A percentile compares a stretch with the other conserved stretches of the same genome.
These are phyloP conservation scores for Amoeboaphelidium protococcarum DNA, from an alignment of 371 early-diverging fungal genomes.

Conservation along the genomic window DNA sequence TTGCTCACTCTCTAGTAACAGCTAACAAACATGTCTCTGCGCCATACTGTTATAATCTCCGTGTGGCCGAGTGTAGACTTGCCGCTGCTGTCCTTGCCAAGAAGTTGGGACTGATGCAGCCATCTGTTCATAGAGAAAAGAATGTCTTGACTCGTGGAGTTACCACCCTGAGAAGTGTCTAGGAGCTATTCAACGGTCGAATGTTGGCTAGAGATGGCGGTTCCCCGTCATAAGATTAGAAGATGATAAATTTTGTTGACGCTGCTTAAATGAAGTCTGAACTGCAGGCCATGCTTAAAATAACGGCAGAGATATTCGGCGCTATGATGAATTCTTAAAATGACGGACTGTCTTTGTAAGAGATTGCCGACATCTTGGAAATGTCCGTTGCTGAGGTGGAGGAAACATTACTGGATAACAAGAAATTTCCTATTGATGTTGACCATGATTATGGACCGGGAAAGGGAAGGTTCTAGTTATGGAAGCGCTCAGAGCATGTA, in stretches of 20 bases:
- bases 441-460: too few species aligned
- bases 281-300: too few species aligned
- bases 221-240: too few species aligned
- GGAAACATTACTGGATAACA: slow-evolving; percentile 28
- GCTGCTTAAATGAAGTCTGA: too few species aligned
- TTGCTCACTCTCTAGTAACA: slow-evolving; percentile 63
- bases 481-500: slow-evolving; percentile 54
- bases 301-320: neutral
- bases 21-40: slow-evolving; percentile 71
- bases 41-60: slow-evolving; percentile 64
- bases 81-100: slow-evolving; percentile 39
- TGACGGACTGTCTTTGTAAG: slow-evolving; percentile 10
- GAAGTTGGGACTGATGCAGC: too few species aligned
- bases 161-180: neutral
- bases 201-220: too few species aligned
- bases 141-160: neutral
- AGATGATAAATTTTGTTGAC: too few species aligned
- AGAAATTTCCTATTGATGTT: too few species aligned
- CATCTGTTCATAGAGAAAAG: too few species aligned
- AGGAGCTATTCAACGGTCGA: slow-evolving; percentile 1
- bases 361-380: slow-evolving; percentile 28
- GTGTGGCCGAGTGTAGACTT: slow-evolving; percentile 75
- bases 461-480: slow-evolving; percentile 38
- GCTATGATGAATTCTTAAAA: slow-evolving; percentile 1
- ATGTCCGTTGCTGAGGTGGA: slow-evolving; percentile 23